A percentile compares a stretch with the other conserved stretches of the same genome.
Conservation (phyloP, 169 alveolate genomes). For the Eimeria necatrix region DNA sequence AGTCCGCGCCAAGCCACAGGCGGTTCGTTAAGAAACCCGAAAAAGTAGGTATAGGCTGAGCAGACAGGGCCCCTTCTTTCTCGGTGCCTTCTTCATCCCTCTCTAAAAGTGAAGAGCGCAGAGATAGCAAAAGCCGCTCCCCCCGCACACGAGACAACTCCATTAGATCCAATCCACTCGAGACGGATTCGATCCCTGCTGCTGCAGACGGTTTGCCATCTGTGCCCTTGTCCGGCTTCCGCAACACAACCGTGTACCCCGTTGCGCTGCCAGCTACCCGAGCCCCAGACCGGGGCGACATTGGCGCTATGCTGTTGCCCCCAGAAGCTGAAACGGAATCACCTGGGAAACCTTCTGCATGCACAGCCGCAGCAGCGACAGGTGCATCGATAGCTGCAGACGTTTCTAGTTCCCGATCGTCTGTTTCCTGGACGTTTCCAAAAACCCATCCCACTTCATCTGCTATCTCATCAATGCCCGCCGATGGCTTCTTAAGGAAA, state of each 20-base stretch:
- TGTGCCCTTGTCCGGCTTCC: background rate
- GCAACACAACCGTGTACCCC: background rate
- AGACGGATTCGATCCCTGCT: background rate
- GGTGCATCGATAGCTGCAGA: conserved; percentile 4
- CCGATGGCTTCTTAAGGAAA: conserved; percentile 15
- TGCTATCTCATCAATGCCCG: background rate
- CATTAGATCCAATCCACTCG: background rate
- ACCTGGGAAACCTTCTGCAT: background rate
- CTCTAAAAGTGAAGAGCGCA: conserved; percentile 12
- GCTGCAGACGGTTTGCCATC: background rate
- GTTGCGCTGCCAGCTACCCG: background rate
- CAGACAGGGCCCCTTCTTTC: background rate
- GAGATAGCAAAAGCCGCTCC: conserved; percentile 49
- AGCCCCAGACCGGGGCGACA: background rate
- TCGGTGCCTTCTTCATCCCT: background rate
- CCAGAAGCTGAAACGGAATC: background rate
- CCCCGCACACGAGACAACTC: conserved; percentile 59
- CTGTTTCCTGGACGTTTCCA: background rate
- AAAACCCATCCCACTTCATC: conserved; percentile 21
- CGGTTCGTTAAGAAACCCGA: background rate
- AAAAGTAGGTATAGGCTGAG: background rate
- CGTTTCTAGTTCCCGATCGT: background rate
- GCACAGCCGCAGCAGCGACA: background rate
- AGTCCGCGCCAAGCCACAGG: conserved; percentile 61
- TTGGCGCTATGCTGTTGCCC: background rate